phyloP scores from a whole-genome alignment of 768 basidiomycete species.

The Lentinula lateritia region DNA sequence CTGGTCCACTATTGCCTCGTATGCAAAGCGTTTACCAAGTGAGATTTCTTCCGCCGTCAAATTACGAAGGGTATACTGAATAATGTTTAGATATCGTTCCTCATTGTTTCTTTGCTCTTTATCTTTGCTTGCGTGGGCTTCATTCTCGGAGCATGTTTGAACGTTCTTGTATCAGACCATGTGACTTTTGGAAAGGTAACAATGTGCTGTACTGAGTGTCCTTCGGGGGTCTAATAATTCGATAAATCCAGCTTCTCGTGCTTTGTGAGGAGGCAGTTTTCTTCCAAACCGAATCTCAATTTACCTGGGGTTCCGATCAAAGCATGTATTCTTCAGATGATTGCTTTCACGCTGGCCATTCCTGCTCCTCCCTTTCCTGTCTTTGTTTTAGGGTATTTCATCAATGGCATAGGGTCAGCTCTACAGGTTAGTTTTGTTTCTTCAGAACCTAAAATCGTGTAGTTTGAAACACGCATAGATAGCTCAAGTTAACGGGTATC shows the following conservation, averaged over 20 bases:
- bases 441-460: neutral
- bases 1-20: conserved; percentile 31
- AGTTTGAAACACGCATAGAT: conserved; percentile 32
- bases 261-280: conserved; percentile 12
- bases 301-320: neutral
- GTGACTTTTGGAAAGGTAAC: conserved; percentile 34
- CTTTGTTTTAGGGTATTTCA: conserved; percentile 42
- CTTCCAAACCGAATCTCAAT: neutral
- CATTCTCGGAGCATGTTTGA: conserved; percentile 25
- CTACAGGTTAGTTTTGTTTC: conserved; percentile 31
- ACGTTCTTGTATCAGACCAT: neutral
- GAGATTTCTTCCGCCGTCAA: neutral
- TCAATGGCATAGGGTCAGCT: conserved; percentile 39
- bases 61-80: neutral
- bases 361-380: conserved; percentile 60
- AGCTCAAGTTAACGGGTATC: conserved; percentile 68
- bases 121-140: conserved; percentile 30
- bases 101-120: conserved; percentile 36
- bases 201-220: neutral
- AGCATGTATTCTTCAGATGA: conserved; percentile 48
- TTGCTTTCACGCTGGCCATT: conserved; percentile 49
- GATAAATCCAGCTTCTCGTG: conserved; percentile 14
- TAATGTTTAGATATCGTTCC: conserved; percentile 27
- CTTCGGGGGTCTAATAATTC: neutral
- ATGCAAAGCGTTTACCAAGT: conserved; percentile 32